A percentile compares a stretch with the other conserved stretches of the same genome.
These are phyloP conservation scores for Russula brevipes DNA, from an alignment of 768 basidiomycete species.

Conservation along the genomic window DNA sequence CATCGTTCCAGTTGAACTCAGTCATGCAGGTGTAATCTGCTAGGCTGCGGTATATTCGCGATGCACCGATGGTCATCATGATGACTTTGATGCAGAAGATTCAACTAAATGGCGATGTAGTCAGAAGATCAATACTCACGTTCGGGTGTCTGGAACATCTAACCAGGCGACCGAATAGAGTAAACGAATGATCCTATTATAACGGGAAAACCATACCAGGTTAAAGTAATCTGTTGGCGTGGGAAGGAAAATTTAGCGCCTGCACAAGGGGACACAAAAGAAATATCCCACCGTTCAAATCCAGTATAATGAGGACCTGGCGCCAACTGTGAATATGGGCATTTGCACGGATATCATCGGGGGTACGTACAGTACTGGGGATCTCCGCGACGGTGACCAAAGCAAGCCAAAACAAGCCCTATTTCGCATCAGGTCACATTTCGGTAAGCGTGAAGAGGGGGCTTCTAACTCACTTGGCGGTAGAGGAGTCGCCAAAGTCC, in stretches of 20 bases:
- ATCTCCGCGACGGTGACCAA: slow-evolving; percentile 22
- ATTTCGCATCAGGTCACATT: not conserved
- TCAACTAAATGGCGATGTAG: not conserved
- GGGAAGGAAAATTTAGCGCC: not conserved
- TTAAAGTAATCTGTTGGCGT: slow-evolving; percentile 6
- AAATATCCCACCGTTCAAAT: slow-evolving; percentile 14
- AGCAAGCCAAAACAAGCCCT: slow-evolving; percentile 20
- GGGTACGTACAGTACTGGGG: slow-evolving; percentile 10
- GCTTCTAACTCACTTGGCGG: slow-evolving; percentile 8
- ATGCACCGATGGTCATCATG: slow-evolving; percentile 21
- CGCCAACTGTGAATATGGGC: not conserved
- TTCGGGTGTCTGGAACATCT: slow-evolving; percentile 23
- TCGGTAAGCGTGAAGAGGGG: not conserved
- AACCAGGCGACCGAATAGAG: not conserved
- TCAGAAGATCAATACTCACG: slow-evolving; percentile 12
- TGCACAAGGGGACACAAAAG: not conserved
- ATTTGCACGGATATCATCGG: not conserved
- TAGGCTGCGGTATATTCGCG: slow-evolving; percentile 21
- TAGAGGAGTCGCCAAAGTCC: slow-evolving; percentile 21
- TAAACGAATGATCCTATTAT: not conserved
- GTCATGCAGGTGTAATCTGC: slow-evolving; percentile 19
- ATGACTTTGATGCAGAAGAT: slow-evolving; percentile 6
- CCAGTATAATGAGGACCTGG: slow-evolving; percentile 15
- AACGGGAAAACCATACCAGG: not conserved
- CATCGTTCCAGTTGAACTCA: slow-evolving; percentile 18